Conservation (phyloP, 331 rosid species). For the Ulmus americana region DNA sequence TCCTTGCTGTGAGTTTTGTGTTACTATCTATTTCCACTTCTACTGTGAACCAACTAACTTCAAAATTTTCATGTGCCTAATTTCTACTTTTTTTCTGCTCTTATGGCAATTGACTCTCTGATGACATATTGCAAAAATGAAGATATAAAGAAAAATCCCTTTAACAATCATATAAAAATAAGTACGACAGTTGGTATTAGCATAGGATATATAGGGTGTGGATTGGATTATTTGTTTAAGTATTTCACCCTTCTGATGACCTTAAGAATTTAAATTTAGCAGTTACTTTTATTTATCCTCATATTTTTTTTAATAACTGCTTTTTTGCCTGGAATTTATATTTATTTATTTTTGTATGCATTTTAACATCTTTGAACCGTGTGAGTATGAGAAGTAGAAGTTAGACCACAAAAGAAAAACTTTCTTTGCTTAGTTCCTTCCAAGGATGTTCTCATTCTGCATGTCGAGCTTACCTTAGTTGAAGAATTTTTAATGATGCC, state of each 20-base stretch:
- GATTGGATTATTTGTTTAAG: no score
- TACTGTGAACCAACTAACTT: not conserved
- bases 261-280: not conserved
- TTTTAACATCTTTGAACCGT: not conserved
- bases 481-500: not conserved
- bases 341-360: not conserved
- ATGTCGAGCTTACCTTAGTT: not conserved
- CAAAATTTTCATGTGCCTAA: not conserved
- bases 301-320: not conserved
- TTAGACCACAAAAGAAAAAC: no score
- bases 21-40: conserved; percentile 4
- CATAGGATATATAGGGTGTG: no score
- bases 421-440: not conserved
- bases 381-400: no score
- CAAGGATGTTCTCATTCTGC: not conserved
- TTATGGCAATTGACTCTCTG: no score
- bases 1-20: conserved; percentile 58
- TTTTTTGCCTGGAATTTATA: not conserved
- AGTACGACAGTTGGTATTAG: no score
- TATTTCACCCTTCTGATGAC: not conserved
- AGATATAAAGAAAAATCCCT: not conserved
- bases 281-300: not conserved
- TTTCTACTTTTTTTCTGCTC: no score
- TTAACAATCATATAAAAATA: not conserved
- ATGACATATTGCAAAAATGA: not conserved